Percentiles rank a stretch among this genome's conserved stretches.
Conservation (phyloP, 2,329 filamentous ascomycete species). For the Sarocladiaceae sp. region DNA sequence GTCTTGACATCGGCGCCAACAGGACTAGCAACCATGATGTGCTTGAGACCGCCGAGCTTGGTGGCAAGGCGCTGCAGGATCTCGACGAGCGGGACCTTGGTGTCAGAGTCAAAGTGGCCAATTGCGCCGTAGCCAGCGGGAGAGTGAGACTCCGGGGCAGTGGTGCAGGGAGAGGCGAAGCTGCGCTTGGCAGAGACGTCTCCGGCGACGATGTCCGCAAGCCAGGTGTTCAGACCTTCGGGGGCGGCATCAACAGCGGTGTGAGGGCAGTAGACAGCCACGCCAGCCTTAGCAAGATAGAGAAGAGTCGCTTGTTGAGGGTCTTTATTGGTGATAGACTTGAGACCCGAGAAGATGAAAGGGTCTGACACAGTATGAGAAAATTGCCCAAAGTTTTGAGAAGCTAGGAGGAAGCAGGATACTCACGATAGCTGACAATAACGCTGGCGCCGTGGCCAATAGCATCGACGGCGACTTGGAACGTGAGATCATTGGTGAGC, state of each 20-base stretch:
- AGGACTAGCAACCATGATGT: conserved; percentile 45
- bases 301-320: conserved; percentile 84
- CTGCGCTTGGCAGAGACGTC: conserved; percentile 31
- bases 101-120: conserved; percentile 32
- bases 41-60: conserved; percentile 60
- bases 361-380: conserved; percentile 57
- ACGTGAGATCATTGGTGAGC: conserved; percentile 84
- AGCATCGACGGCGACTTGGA: conserved; percentile 84
- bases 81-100: conserved; percentile 31
- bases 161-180: conserved; percentile 40
- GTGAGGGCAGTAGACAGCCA: conserved; percentile 94
- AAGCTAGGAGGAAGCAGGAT: background rate
- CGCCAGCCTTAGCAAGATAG: conserved; percentile 75
- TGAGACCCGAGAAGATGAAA: conserved; percentile 92
- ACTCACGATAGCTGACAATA: conserved; percentile 80
- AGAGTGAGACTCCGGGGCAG: conserved; percentile 37
- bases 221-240: conserved; percentile 88
- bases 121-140: conserved; percentile 50
- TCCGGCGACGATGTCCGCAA: conserved; percentile 77
- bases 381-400: too few species aligned
- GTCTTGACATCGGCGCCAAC: conserved; percentile 40
- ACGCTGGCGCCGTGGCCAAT: conserved; percentile 72
- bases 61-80: conserved; percentile 55
- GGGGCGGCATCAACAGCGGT: conserved; percentile 88
- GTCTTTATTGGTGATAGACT: conserved; percentile 78